Evolutionary conservation across 2,329 filamentous ascomycete species (phyloP), one percentile per base, ranked within the genome.

Genomic region (Didymella arachidicola): DNA sequence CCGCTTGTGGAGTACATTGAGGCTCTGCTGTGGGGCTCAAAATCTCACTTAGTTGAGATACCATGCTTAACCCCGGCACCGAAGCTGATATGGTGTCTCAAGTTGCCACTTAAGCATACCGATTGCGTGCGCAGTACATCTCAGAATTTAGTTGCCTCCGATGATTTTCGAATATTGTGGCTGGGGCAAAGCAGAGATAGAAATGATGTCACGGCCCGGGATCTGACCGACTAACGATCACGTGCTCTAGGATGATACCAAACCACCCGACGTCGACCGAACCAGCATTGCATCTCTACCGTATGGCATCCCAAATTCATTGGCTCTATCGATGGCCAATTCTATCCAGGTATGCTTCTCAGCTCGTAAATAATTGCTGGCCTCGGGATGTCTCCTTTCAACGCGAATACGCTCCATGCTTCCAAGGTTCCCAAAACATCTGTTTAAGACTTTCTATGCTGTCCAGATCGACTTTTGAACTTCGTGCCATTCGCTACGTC

Each of bases 1-100:
- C 32, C 18, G 27, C 7, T n/a, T 54, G 56, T 59, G 56, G 56
- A 50, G 56, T 39, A 50, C 26, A 18, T 39, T 53, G 50, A 59
- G 56, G 56, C 56, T 59, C 56, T 59, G 50, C 51, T 59, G 50
- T 45, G 50, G 56, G 56, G 50, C 56, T 59, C 50, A 45, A 54
- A 58, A 54, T 46, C 30, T 46, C 32, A 41, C 51, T 42, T 19
- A 53, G 18, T 8, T 18, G 8, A 27, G 10, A 36, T 34, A 46
- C 25, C 16, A 36, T 39, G 27, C 19, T 39, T 54, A 45, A 49
- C 53, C 45, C 45, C 25, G 19, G 39, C n/a, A 25, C 12, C 38
- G 4, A 22, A 26, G 25, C 26, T 39, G 42, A 34, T 25, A 11
- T 54, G 11, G 6, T 42, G 34, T 19, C 43, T 30, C 6, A 3